Percentiles rank a stretch among this genome's conserved stretches.
phyloP scores from a whole-genome alignment of 2,329 filamentous ascomycete species.

The Botrytis byssoidea region DNA sequence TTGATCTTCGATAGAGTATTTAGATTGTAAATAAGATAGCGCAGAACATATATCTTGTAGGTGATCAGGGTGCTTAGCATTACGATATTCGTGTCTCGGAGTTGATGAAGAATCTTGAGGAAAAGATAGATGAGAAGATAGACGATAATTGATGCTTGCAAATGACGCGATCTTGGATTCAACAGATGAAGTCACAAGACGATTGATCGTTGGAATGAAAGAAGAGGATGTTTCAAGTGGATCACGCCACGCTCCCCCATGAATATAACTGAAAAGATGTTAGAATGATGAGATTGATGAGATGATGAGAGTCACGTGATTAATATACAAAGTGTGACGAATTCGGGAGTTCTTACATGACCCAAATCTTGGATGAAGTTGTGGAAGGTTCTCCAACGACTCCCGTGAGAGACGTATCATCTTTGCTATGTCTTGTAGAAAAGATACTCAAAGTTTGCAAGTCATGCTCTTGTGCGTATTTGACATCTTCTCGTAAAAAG shows the following conservation, averaged over 20 bases:
- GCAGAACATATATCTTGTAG: slow-evolving; percentile 55
- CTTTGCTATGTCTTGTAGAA: background rate
- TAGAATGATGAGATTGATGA: background rate
- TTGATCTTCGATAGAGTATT: slow-evolving; percentile 44
- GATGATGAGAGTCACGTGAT: background rate
- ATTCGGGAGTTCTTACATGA: slow-evolving; percentile 9
- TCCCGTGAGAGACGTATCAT: background rate
- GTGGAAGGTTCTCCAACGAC: background rate
- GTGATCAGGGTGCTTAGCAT: slow-evolving; percentile 60
- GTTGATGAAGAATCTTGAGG: slow-evolving; percentile 39
- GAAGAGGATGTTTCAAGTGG: slow-evolving; percentile 49
- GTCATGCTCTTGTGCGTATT: slow-evolving; percentile 18
- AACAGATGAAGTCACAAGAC: slow-evolving; percentile 39
- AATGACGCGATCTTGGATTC: slow-evolving; percentile 55
- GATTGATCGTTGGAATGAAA: slow-evolving; percentile 47
- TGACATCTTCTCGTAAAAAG: slow-evolving; percentile 4
- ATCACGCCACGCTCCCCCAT: slow-evolving; percentile 64
- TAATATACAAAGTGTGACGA: background rate
- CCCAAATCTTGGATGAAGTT: slow-evolving; percentile 6
- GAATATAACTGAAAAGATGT: slow-evolving; percentile 42
- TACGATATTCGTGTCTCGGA: slow-evolving; percentile 36
- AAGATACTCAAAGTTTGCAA: slow-evolving; percentile 18
- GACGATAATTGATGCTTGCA: slow-evolving; percentile 63
- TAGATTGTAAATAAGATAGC: slow-evolving; percentile 49
- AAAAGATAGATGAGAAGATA: slow-evolving; percentile 55